Evolutionary conservation across 257 asterid genomes (phyloP).

Genomic region (Plectranthus barbatus): DNA sequence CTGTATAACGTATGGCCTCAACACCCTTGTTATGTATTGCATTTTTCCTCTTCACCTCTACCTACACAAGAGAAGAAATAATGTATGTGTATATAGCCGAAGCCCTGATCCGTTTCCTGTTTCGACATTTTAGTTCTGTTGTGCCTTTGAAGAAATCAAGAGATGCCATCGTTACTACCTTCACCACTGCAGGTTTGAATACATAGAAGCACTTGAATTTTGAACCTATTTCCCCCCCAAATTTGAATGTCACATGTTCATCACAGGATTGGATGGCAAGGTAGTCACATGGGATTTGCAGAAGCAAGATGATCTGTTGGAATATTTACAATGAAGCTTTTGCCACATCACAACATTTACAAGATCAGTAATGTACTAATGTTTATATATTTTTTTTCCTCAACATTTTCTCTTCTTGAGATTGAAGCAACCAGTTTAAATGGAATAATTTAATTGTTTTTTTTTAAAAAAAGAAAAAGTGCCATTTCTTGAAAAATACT

Average conservation of each 20-base stretch:
- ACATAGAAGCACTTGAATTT: neutral
- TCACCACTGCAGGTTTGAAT: slow-evolving; percentile 85
- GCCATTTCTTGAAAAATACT: too few relatives aligned
- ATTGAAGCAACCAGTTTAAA: too few relatives aligned
- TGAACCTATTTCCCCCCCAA: neutral
- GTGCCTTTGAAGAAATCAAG: slow-evolving; percentile 54
- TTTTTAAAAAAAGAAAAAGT: too few relatives aligned
- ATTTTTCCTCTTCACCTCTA: neutral
- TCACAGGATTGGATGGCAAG: slow-evolving; percentile 80
- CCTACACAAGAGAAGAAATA: neutral
- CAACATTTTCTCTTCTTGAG: neutral
- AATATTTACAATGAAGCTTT: slow-evolving; percentile 31
- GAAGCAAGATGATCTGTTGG: slow-evolving; percentile 52
- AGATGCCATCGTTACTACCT: slow-evolving; percentile 38
- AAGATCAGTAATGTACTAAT: neutral
- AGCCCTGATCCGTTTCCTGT: slow-evolving; percentile 1
- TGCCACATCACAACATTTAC: too few relatives aligned
- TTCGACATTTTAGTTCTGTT: slow-evolving; percentile 44
- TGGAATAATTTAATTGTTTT: too few relatives aligned
- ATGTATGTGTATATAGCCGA: neutral
- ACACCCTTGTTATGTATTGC: neutral
- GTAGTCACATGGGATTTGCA: slow-evolving; percentile 76
- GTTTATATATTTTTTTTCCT: neutral
- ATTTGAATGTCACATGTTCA: neutral
- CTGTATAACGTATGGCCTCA: slow-evolving; percentile 60